These are phyloP conservation scores for Suillus variegatus DNA, from an alignment of 768 basidiomycete species.

Conservation along the genomic window DNA sequence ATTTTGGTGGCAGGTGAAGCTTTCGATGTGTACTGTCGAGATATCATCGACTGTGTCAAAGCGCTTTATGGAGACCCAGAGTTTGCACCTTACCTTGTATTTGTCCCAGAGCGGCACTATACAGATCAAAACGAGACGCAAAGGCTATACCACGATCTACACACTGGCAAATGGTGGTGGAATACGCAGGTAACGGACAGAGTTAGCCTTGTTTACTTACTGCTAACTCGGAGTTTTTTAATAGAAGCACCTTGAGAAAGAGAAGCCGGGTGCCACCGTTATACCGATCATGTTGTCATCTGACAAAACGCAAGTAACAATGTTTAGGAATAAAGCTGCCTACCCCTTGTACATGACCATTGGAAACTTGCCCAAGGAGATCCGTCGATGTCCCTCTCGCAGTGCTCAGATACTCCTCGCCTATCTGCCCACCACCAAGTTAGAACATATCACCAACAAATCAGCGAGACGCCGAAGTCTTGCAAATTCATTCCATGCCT, in stretches of 20 bases:
- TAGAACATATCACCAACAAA: slow-evolving; percentile 12
- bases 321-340: slow-evolving; percentile 21
- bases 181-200: slow-evolving; percentile 37
- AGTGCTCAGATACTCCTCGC: slow-evolving; percentile 7
- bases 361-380: slow-evolving; percentile 43
- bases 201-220: too few species aligned
- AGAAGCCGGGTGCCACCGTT: slow-evolving; percentile 2
- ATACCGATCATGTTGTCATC: slow-evolving; percentile 25
- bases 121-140: slow-evolving; percentile 31
- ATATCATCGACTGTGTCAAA: slow-evolving; percentile 39
- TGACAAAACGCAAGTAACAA: slow-evolving; percentile 13
- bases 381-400: slow-evolving; percentile 31
- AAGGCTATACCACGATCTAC: too few species aligned
- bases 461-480: slow-evolving; percentile 25
- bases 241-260: slow-evolving; percentile 21
- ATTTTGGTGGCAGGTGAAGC: slow-evolving; percentile 27
- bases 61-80: slow-evolving; percentile 38
- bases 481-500: slow-evolving; percentile 40
- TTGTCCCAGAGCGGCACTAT: slow-evolving; percentile 41
- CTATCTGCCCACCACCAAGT: not conserved
- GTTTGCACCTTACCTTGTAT: slow-evolving; percentile 30
- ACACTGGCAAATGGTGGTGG: slow-evolving; percentile 58
- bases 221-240: too few species aligned
- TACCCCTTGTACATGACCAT: slow-evolving; percentile 23
- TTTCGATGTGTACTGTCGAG: slow-evolving; percentile 35